These are phyloP conservation scores for Xylaria sp. DNA, from an alignment of 2,329 filamentous ascomycete species.

Conservation along the genomic window DNA sequence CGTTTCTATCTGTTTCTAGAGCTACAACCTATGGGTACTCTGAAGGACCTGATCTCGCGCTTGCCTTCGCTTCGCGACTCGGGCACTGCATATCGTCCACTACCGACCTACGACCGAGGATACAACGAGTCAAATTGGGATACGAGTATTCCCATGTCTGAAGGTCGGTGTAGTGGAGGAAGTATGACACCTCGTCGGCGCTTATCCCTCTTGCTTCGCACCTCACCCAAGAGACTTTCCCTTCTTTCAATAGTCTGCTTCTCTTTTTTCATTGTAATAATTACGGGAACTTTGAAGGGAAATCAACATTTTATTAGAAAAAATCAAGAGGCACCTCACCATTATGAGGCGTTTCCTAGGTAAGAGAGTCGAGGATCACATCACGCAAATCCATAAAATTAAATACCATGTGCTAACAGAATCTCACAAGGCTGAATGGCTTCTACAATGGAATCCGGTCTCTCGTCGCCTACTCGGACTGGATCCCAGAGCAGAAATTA, in stretches of 20 bases:
- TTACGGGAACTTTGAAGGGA: conserved; percentile 41
- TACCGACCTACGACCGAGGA: conserved; percentile 41
- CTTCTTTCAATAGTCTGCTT: conserved; percentile 39
- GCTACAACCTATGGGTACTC: conserved; percentile 9
- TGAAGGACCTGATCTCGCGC: conserved; percentile 11
- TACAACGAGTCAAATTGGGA: conserved; percentile 37
- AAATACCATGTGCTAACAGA: conserved; percentile 3
- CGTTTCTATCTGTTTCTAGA: not conserved
- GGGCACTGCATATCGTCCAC: conserved; percentile 40
- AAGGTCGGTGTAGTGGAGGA: conserved; percentile 38
- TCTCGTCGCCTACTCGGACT: conserved; percentile 46
- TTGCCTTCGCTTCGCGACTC: conserved; percentile 26
- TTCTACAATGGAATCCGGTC: conserved; percentile 48
- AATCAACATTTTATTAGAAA: conserved; percentile 35
- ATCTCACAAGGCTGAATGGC: conserved; percentile 41
- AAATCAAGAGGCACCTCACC: conserved; percentile 38
- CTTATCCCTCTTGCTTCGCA: conserved; percentile 40
- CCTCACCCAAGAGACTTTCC: conserved; percentile 44
- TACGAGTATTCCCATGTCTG: conserved; percentile 39
- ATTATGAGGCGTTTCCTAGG: conserved; percentile 46
- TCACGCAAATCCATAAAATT: not conserved
- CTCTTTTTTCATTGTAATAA: conserved; percentile 39
- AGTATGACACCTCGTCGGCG: conserved; percentile 35
- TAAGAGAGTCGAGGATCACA: conserved; percentile 30
- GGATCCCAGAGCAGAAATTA: conserved; percentile 46